Evolutionary conservation across 352 stramenopile genomes (phyloP).

Genomic region (Saprolegnia parasitica): DNA sequence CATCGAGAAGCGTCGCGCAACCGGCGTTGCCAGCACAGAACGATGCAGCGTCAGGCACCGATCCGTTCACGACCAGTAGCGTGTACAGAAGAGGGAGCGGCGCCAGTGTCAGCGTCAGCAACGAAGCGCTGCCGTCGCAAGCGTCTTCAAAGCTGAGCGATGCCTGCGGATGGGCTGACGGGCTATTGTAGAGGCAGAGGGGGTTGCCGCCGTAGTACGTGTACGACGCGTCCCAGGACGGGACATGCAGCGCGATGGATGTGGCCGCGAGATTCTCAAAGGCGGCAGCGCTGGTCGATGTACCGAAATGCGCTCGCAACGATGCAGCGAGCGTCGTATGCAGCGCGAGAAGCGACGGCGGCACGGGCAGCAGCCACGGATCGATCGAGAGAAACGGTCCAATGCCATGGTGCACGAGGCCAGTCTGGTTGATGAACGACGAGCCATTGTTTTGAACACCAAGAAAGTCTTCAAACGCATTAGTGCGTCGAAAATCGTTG

Average conservation of each 20-base stretch:
- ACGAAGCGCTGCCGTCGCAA: neutral
- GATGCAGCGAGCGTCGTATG: neutral
- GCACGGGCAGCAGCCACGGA: constrained; percentile 3
- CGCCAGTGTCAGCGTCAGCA: too few relatives aligned
- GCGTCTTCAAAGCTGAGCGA: constrained; percentile 1
- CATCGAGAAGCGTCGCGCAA: too few relatives aligned
- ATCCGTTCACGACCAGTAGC: too few relatives aligned
- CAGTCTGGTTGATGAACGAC: neutral
- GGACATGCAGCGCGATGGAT: too few relatives aligned
- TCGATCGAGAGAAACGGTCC: constrained; percentile 19
- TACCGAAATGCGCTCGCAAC: neutral
- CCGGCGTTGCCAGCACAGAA: too few relatives aligned
- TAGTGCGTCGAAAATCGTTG: neutral
- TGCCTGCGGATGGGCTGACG: neutral
- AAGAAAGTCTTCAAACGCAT: constrained; percentile 3
- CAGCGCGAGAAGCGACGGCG: neutral
- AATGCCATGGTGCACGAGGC: neutral
- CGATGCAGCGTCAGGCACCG: too few relatives aligned
- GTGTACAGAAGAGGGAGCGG: too few relatives aligned
- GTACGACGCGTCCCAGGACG: neutral
- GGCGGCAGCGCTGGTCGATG: neutral
- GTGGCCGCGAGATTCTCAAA: neutral
- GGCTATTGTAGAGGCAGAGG: neutral
- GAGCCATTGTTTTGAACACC: neutral
- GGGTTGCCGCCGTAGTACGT: constrained; percentile 17